Evolutionary conservation across 176 grass and related monocot species (phyloP), one percentile per base, ranked within the genome.

Genomic region (Elymus sibiricus): DNA sequence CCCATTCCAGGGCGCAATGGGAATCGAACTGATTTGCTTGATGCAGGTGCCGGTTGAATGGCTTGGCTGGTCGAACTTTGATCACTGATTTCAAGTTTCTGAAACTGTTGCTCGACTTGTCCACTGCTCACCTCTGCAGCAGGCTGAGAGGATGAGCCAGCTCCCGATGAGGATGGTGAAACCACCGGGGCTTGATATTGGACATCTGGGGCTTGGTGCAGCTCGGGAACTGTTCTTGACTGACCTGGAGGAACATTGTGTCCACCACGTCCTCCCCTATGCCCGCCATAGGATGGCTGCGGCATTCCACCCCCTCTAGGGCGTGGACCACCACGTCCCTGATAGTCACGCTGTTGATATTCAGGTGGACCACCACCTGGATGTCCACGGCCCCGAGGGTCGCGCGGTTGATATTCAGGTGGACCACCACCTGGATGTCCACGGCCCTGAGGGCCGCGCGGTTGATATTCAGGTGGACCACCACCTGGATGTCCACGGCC

Each of bases 201-300:
- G 89, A 90, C 88, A 74, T 88, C 89, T 49, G 86, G 89, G 89
- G 95, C 95, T 97, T 97, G 95, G 95, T 97, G 95, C 95, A 97
- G 95, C 90, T 97, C 95, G 95, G 95, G 95, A 94, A 90, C 87
- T 91, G 89, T 90, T 94, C 88, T 94, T 29, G 88, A 76, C 70
- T 90, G 90, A 62, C 88, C 88, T 79, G 86, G 75, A 76, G 82
- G 87, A 78, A 87, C 92, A 83, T 74, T 89, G 76, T 84, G 86
- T 85, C 86, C 92, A 76, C 79, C 90, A 78, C 71, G 53, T 70
- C 88, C 90, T 42, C 87, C 91, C 80, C 77, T 89, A 80, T 89
- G 91, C 27, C 92, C 83, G 37, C 95, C 92, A 81, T 84, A 84
- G 47, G 92, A 91, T 51, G 89, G 86, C 81, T 94, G 92, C 22